Base-by-base conservation (phyloP, 495 filamentous ascomycete species). In the Hypomontagnella monticulosa region DNA sequence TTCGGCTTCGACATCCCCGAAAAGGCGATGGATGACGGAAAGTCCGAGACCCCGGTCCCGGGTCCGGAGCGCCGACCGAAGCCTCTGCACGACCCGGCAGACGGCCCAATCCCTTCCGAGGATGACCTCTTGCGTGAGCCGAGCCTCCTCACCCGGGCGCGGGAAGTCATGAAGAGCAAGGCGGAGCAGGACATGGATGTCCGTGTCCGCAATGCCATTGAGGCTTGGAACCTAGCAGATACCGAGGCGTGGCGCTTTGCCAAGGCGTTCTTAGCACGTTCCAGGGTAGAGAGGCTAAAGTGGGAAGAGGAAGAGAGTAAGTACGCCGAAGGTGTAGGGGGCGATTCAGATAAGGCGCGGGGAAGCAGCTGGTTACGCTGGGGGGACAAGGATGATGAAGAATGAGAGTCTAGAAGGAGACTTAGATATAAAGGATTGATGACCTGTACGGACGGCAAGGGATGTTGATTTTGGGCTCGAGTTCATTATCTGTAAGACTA, bases 231-330 rank as follows among this genome's bases (percentile, higher is more conserved):
- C 75, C 66, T 97, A 65, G 93, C 91, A 4, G 93, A 97, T 75
- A 90, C 91, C 7, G 95, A 99, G 78, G 91, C 89, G 2, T 99
- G 95, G 95, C 85, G 87, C 68, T 97, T 99, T 69, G 89, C 91
- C 7, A 81, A 88, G 66, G 94, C 95, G 0, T 94, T 81, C 55
- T 65, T 80, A 32, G 89, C 86, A 15, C 71, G 91, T 40, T 77
- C 80, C 33, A 69, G 75, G 42, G 74, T 88, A 19, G 90, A 92
- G 78, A 78, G 89, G 59, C 59, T 73, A 61, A 80, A 81, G 76
- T 93, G 89, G 89, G 89, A 91, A 69, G 82, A 88, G 57, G 86
- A 87, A 46, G 91, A 93, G 81, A 80, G 76, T 67, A 80, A 75
- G 62, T 92, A 85, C 74, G 84, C 80, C 6, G 87, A 82, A 27